Percentiles rank a stretch among this genome's conserved stretches.
phyloP scores from a whole-genome alignment of 257 asterid species.

The Solanum stenotomum region DNA sequence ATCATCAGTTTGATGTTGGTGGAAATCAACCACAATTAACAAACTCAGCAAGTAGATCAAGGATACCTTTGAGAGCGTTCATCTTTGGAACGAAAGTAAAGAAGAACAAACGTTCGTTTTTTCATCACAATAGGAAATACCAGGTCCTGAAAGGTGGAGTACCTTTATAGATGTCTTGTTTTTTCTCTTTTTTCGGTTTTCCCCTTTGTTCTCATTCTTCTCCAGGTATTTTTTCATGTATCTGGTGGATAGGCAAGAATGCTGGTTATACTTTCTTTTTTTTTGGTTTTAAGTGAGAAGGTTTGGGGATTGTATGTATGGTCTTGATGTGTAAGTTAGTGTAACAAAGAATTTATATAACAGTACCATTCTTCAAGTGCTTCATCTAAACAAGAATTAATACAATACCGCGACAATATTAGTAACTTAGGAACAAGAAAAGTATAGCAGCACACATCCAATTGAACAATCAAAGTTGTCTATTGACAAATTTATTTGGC shows the following conservation, averaged over 20 bases:
- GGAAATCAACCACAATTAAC: slow-evolving; percentile 43
- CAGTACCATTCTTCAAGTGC: slow-evolving; percentile 1
- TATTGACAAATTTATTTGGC: background rate
- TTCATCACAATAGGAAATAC: slow-evolving; percentile 47
- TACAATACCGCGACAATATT: background rate
- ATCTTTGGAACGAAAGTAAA: slow-evolving; percentile 65
- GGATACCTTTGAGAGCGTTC: slow-evolving; percentile 56
- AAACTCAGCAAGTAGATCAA: slow-evolving; percentile 30
- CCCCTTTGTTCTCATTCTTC: background rate
- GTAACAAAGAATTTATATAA: background rate
- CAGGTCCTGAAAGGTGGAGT: slow-evolving; percentile 49
- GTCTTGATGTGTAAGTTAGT: background rate
- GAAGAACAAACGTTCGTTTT: slow-evolving; percentile 60
- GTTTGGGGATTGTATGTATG: background rate
- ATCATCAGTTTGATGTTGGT: slow-evolving; percentile 52
- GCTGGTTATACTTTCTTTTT: background rate
- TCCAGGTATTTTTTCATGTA: background rate
- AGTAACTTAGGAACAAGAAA: background rate
- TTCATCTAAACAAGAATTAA: background rate
- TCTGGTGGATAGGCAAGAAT: background rate
- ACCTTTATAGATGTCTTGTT: background rate
- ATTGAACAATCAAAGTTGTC: background rate
- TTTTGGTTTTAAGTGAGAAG: background rate
- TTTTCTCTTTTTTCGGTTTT: background rate
- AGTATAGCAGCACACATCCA: background rate